Conservation (phyloP, 73 alveolate genomes). For the Stentor roeselii region DNA sequence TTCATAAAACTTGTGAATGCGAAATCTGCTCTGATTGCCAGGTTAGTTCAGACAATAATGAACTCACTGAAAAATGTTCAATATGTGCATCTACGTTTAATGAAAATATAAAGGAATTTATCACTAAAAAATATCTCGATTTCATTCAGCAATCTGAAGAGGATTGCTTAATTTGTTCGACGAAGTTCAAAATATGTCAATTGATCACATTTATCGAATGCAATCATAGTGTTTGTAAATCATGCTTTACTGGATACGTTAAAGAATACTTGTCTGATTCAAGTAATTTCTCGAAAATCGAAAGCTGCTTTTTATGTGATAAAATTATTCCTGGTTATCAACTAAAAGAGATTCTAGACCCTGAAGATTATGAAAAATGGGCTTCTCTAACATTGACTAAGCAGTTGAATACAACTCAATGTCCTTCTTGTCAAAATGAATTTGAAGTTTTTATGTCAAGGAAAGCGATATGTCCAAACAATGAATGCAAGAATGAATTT, state of each 20-base stretch:
- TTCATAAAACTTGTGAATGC: too few species aligned
- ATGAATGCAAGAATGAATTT: not conserved
- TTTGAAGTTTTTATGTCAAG: not conserved
- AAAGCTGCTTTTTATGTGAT: not conserved
- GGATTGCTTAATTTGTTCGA: too few species aligned
- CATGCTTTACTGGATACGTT: not conserved
- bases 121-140: too few species aligned
- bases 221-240: not conserved
- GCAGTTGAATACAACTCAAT: not conserved
- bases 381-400: not conserved
- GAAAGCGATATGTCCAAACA: not conserved
- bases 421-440: not conserved
- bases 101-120: too few species aligned
- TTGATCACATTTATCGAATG: too few species aligned
- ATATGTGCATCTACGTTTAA: too few species aligned
- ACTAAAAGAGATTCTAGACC: not conserved
- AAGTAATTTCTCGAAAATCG: not conserved
- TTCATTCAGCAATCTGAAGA: too few species aligned
- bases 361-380: not conserved
- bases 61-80: too few species aligned
- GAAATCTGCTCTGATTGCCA: too few species aligned
- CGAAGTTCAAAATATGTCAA: too few species aligned
- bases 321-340: not conserved
- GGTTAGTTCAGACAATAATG: too few species aligned
- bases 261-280: not conserved